Conservation (phyloP, 805 yeast species). For the Lachancea sp. region DNA sequence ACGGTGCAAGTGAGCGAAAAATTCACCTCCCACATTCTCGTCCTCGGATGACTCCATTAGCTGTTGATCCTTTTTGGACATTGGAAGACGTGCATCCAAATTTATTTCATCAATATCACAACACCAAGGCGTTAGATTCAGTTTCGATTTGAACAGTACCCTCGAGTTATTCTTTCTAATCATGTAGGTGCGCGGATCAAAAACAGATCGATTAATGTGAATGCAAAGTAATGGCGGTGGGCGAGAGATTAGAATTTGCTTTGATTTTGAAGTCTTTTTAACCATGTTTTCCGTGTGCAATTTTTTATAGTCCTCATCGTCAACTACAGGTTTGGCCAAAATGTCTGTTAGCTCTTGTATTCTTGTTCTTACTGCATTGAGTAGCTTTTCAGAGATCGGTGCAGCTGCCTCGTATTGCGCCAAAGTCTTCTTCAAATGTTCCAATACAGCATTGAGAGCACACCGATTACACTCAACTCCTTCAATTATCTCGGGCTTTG, state of each 20-base stretch:
- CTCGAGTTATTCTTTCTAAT: slow-evolving; percentile 78
- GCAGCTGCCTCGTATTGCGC: slow-evolving; percentile 23
- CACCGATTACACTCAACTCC: slow-evolving; percentile 95
- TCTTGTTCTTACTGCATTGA: slow-evolving; percentile 38
- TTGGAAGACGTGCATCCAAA: slow-evolving; percentile 71
- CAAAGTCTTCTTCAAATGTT: slow-evolving; percentile 40
- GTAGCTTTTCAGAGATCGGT: slow-evolving; percentile 28
- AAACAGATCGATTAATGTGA: slow-evolving; percentile 89
- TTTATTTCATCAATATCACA: slow-evolving; percentile 66
- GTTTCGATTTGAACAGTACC: slow-evolving; percentile 64
- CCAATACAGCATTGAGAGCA: slow-evolving; percentile 58
- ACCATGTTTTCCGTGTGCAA: slow-evolving; percentile 70
- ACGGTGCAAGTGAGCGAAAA: slow-evolving; percentile 29
- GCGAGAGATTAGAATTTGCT: slow-evolving; percentile 71
- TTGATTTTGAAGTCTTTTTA: slow-evolving; percentile 71
- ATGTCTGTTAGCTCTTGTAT: slow-evolving; percentile 46
- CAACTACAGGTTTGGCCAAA: slow-evolving; percentile 59
- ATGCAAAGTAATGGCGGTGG: slow-evolving; percentile 80
- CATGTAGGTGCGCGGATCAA: slow-evolving; percentile 78
- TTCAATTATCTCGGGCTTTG: slow-evolving; percentile 75
- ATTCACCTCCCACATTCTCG: slow-evolving; percentile 28
- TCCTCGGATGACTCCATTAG: slow-evolving; percentile 28
- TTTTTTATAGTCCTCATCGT: slow-evolving; percentile 70
- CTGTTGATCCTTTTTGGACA: slow-evolving; percentile 55
- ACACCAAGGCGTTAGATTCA: slow-evolving; percentile 64